Evolutionary conservation across 2,329 filamentous ascomycete species (phyloP).

Genomic region (Zymoseptoria pseudotritici): DNA sequence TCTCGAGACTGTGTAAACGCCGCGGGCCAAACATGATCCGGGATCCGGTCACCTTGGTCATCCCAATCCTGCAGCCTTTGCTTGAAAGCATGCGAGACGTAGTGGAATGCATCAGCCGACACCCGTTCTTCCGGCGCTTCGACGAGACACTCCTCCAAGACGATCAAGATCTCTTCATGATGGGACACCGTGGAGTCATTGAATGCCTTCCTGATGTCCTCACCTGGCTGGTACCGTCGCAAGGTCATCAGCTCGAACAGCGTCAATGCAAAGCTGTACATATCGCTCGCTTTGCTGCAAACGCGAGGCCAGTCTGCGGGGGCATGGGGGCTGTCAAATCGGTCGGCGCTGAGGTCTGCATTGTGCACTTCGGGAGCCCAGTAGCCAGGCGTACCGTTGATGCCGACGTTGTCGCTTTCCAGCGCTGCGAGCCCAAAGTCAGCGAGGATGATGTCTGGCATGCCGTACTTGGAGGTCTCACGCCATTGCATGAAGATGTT

Average conservation of each 20-base stretch:
- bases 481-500: constrained; percentile 7
- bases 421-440: constrained; percentile 8
- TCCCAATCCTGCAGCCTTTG: neutral
- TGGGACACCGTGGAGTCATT: neutral
- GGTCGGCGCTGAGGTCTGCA: neutral
- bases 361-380: constrained; percentile 4
- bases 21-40: constrained; percentile 1
- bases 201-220: neutral
- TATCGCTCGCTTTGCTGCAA: constrained; percentile 16
- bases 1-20: neutral
- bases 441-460: constrained; percentile 5
- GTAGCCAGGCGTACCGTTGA: constrained; percentile 4
- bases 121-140: neutral
- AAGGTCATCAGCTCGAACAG: constrained; percentile 16
- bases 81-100: neutral
- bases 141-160: constrained; percentile 4
- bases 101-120: neutral
- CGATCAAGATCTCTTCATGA: constrained; percentile 1
- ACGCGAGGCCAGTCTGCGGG: neutral
- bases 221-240: neutral
- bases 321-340: neutral
- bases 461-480: neutral
- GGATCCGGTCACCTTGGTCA: neutral
- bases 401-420: constrained; percentile 2
- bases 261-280: constrained; percentile 21